Evolutionary conservation across 345 rosid species (phyloP).

Genomic region (Eucalyptus urophylla): DNA sequence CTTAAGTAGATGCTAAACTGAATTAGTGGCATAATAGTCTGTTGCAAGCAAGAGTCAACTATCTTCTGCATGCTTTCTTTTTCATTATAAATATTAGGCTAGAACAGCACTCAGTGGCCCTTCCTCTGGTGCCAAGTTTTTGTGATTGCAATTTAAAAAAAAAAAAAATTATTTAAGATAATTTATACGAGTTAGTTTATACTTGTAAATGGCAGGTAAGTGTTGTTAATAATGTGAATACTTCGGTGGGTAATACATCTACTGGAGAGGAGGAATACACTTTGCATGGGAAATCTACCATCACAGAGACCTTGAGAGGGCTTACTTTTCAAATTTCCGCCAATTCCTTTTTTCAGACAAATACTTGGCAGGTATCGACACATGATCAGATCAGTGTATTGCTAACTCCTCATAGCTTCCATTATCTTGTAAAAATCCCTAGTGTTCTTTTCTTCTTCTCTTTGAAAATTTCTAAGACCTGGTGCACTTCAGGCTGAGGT

Average conservation of each 20-base stretch:
- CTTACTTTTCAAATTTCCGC: constrained; percentile 86
- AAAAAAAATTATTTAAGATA: not conserved
- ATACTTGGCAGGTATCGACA: constrained; percentile 60
- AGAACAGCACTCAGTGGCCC: not conserved
- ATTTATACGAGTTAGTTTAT: not conserved
- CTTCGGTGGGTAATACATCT: constrained; percentile 88
- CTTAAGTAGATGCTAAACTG: not conserved
- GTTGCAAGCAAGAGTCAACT: not conserved
- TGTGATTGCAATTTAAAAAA: not conserved
- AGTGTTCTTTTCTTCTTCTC: not conserved
- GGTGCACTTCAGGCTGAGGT: constrained; percentile 66
- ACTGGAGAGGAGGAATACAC: constrained; percentile 87
- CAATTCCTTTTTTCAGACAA: constrained; percentile 94
- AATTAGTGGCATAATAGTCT: not conserved
- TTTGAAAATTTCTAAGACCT: not conserved
- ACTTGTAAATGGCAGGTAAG: constrained; percentile 40
- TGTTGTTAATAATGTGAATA: constrained; percentile 77
- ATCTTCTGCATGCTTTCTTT: not conserved
- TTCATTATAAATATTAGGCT: not conserved
- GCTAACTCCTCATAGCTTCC: not conserved
- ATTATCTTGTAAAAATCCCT: not conserved
- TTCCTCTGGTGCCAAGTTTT: not conserved
- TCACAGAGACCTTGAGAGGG: constrained; percentile 73
- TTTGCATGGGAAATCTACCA: constrained; percentile 60
- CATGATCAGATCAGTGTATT: not conserved